Evolutionary conservation across 2,329 filamentous ascomycete genomes (phyloP), one percentile per base, ranked within the genome.

Genomic region (Pseudogymnoascus sp.): DNA sequence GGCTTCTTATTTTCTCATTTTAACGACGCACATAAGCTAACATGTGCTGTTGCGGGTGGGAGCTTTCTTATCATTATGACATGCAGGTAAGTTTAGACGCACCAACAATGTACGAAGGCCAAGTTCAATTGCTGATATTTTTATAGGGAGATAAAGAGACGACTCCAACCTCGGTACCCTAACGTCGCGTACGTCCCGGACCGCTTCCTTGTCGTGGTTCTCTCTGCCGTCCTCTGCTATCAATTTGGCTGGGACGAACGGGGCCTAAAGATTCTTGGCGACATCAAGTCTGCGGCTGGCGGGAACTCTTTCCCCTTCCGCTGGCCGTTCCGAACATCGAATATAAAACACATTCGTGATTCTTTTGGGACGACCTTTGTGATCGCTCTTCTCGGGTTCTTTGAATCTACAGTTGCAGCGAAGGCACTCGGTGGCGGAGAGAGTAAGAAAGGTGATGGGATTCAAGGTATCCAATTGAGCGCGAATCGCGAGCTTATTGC

Each of bases 351-450:
- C 73, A 90, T 96, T 63, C 88, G 90, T 21, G 89, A 92, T 67
- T 90, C 92, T 39, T 89, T 98, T 83, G 88, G 90, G 62, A 98
- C 95, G 0, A 90, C 92, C 0, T 96, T 99, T 72, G 81, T 98
- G 63, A 96, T 99, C 68, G 92, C 93, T 0, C 81, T 99, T 23
- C 86, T 99, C 0, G 95, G 95, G n/a, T 99, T 99, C 77, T 99
- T 99, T 71, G 95, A 99, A 76, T 96, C 92, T 2, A 96, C 92
- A 0, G 92, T 99, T 11, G 95, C 95, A 1, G 95, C 95, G 37
- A 98, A 98, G 77, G 93, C 90, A 67, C 79, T 99, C 2, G 90
- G 89, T 13, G 80, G 79, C 60, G 80, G 80, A 6, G 84, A 79
- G 64, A 69, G 71, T 10, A 75, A 73, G 10, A 78, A 85, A 45